Evolutionary conservation across 192 early-diverging fungal genomes (phyloP).

Genomic region (Chytriomyces hyalinus): DNA sequence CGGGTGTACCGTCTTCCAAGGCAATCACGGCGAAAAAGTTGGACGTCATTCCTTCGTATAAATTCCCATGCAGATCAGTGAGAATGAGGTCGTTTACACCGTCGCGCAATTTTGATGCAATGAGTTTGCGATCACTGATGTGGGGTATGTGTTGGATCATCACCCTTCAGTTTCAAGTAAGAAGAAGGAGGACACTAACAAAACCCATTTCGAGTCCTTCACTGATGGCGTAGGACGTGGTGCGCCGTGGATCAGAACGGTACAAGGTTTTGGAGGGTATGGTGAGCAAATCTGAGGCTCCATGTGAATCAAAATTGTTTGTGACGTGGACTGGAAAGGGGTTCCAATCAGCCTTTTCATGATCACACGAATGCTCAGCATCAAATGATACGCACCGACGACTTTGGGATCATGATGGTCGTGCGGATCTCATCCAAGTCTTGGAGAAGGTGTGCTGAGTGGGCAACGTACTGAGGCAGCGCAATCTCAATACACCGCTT

Average conservation of each 20-base stretch:
- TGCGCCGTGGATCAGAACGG: conserved; percentile 60
- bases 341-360: neutral
- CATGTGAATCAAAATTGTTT: conserved; percentile 24
- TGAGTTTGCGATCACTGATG: conserved; percentile 59
- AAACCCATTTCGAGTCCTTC: conserved; percentile 79
- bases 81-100: conserved; percentile 68
- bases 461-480: neutral
- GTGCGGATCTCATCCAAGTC: conserved; percentile 36
- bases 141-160: neutral
- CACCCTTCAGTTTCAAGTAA: neutral
- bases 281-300: conserved; percentile 7
- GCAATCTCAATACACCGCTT: neutral
- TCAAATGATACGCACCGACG: conserved; percentile 58
- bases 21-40: conserved; percentile 66
- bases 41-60: conserved; percentile 74
- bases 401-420: conserved; percentile 63
- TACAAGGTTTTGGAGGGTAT: conserved; percentile 30
- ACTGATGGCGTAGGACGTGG: conserved; percentile 57
- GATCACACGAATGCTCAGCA: neutral
- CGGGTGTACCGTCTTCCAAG: conserved; percentile 22
- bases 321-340: neutral
- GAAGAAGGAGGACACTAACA: conserved; percentile 25
- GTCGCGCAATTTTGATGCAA: conserved; percentile 32
- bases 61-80: conserved; percentile 54
- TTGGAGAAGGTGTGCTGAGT: too few relatives aligned